These are phyloP conservation scores for Candida parachauliodes DNA, from an alignment of 805 yeast species.

Conservation along the genomic window DNA sequence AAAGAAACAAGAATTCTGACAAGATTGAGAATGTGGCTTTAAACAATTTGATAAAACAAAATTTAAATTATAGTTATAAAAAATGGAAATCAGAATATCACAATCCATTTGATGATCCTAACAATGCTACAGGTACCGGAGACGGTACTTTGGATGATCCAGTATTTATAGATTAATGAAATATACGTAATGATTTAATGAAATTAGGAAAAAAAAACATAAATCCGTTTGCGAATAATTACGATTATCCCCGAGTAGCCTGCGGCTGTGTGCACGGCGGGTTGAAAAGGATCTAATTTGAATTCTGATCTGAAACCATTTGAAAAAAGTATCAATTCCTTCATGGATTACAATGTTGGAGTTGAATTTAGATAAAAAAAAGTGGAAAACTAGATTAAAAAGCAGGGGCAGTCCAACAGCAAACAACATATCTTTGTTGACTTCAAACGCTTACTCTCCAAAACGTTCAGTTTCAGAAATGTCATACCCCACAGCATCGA, in stretches of 20 bases:
- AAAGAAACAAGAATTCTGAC: slow-evolving; percentile 12
- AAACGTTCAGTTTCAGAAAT: slow-evolving; percentile 3
- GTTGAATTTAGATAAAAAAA: slow-evolving; percentile 3
- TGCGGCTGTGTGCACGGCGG: slow-evolving; percentile 1
- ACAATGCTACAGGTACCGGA: slow-evolving; percentile 14
- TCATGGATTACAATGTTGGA: slow-evolving; percentile 8
- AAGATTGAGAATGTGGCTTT: not conserved
- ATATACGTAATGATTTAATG: no score
- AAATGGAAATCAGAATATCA: slow-evolving; percentile 1
- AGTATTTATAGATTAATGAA: slow-evolving; percentile 27
- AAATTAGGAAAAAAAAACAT: no score
- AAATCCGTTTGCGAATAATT: no score
- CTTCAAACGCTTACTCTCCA: slow-evolving; percentile 1
- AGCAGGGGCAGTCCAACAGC: slow-evolving; percentile 5
- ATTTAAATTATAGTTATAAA: slow-evolving; percentile 3
- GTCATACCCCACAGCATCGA: slow-evolving; percentile 1
- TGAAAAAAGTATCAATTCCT: no score
- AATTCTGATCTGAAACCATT: slow-evolving; percentile 1
- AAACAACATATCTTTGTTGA: not conserved
- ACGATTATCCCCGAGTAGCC: no score
- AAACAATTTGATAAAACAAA: not conserved
- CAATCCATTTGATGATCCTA: slow-evolving; percentile 5
- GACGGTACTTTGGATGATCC: slow-evolving; percentile 40
- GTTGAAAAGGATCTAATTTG: not conserved
- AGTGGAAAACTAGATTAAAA: slow-evolving; percentile 4